A percentile compares a stretch with the other conserved stretches of the same genome.
These are phyloP conservation scores for Phytopythium cucurbitacearum DNA, from an alignment of 352 stramenopile species.

Conservation along the genomic window DNA sequence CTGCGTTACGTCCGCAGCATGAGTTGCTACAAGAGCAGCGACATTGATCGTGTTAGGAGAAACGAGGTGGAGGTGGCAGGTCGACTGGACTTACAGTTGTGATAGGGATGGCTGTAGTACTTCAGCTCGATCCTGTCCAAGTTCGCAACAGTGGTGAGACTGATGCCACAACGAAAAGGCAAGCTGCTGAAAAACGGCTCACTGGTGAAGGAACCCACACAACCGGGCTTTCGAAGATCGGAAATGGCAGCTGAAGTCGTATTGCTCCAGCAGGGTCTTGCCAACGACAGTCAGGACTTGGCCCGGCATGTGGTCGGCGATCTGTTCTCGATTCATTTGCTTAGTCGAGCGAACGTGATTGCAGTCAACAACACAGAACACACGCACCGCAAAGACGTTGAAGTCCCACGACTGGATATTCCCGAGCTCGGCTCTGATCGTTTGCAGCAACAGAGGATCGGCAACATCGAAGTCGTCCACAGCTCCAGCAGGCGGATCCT, in stretches of 20 bases:
- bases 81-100: conserved; percentile 51
- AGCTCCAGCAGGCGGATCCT: conserved; percentile 8
- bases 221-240: conserved; percentile 43
- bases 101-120: conserved; percentile 77
- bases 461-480: conserved; percentile 25
- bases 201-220: conserved; percentile 62
- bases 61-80: not conserved
- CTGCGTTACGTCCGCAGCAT: conserved; percentile 81
- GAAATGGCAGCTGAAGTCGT: conserved; percentile 62
- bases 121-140: conserved; percentile 39
- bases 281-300: conserved; percentile 68
- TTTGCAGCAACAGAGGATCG: conserved; percentile 33
- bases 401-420: conserved; percentile 68
- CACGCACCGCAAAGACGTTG: conserved; percentile 53
- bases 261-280: conserved; percentile 70
- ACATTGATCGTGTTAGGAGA: not conserved
- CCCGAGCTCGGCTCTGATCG: conserved; percentile 47
- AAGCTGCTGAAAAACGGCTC: conserved; percentile 12
- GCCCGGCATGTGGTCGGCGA: conserved; percentile 42
- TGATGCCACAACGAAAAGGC: not conserved
- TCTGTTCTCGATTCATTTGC: conserved; percentile 11
- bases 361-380: not conserved
- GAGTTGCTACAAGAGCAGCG: conserved; percentile 38
- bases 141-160: not conserved
- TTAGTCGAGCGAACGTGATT: not conserved